Percentiles rank a stretch among this genome's conserved stretches.
phyloP scores from a whole-genome alignment of 2,329 filamentous ascomycete species.

The Arthroderma sp. region DNA sequence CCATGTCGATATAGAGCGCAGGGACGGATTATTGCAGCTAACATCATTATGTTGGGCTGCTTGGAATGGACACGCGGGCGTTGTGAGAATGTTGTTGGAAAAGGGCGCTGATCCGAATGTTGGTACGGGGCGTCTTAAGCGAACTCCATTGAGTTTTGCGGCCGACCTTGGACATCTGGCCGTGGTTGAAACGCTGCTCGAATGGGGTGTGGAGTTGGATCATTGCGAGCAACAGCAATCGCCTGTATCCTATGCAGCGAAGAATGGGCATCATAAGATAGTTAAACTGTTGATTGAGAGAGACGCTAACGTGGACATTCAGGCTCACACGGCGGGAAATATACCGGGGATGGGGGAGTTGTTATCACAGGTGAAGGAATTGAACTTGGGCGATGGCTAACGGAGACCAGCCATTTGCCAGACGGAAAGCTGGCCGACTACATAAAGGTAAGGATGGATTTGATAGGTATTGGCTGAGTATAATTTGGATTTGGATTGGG shows the following conservation, averaged over 20 bases:
- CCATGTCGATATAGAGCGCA: conserved; percentile 2
- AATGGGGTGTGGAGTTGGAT: background rate
- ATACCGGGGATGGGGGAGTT: no score
- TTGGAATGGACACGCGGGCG: background rate
- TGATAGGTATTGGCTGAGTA: no score
- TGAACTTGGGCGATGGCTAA: no score
- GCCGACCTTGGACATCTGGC: background rate
- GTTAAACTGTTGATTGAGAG: background rate
- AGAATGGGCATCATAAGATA: background rate
- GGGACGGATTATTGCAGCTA: background rate
- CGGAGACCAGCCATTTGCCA: no score
- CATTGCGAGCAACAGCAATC: background rate
- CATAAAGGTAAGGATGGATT: no score
- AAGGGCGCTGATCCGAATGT: background rate
- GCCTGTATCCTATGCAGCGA: background rate
- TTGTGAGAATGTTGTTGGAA: background rate
- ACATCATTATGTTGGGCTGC: background rate
- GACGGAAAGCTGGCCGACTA: no score
- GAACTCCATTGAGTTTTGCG: background rate
- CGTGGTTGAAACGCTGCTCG: background rate
- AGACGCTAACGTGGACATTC: background rate
- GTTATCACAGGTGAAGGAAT: no score
- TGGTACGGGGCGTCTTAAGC: background rate
- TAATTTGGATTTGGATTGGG: no score
- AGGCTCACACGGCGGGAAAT: background rate